These are phyloP conservation scores for Linnemannia zychae DNA, from an alignment of 192 early-diverging fungal species.

Conservation along the genomic window DNA sequence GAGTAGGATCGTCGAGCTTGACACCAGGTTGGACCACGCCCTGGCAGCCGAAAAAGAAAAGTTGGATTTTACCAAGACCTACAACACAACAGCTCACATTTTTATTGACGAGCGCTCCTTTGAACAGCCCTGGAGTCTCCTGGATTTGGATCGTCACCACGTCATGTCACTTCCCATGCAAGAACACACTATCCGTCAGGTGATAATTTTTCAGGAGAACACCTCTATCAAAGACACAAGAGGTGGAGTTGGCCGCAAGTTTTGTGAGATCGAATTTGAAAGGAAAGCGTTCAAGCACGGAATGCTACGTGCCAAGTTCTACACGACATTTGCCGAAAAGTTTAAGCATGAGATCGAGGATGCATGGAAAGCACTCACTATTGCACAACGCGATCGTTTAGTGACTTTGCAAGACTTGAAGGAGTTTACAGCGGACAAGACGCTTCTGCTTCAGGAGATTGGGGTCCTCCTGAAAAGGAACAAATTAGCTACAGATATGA, in stretches of 20 bases:
- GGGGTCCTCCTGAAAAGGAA: not conserved
- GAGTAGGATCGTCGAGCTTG: not conserved
- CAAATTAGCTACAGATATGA: not conserved
- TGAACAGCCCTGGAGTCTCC: not conserved
- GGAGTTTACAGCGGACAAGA: not conserved
- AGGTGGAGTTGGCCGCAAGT: not conserved
- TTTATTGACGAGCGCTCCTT: not conserved
- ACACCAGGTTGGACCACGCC: not conserved
- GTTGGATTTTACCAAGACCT: not conserved
- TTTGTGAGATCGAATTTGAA: not conserved
- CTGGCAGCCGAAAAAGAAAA: not conserved
- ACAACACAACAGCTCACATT: not conserved
- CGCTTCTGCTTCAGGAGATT: not conserved
- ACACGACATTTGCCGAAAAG: not conserved
- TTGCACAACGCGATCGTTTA: not conserved
- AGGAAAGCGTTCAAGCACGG: not conserved
- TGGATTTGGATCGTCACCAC: not conserved
- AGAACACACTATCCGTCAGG: not conserved
- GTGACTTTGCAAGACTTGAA: not conserved
- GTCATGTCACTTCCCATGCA: not conserved
- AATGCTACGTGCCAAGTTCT: constrained; percentile 3
- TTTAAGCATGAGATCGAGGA: not conserved
- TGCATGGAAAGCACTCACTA: not conserved
- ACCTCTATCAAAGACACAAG: not conserved
- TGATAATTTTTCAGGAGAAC: not conserved